Evolutionary conservation across 1,139 yeast species (phyloP).

Genomic region (Saccharomycopsis crataegensis): DNA sequence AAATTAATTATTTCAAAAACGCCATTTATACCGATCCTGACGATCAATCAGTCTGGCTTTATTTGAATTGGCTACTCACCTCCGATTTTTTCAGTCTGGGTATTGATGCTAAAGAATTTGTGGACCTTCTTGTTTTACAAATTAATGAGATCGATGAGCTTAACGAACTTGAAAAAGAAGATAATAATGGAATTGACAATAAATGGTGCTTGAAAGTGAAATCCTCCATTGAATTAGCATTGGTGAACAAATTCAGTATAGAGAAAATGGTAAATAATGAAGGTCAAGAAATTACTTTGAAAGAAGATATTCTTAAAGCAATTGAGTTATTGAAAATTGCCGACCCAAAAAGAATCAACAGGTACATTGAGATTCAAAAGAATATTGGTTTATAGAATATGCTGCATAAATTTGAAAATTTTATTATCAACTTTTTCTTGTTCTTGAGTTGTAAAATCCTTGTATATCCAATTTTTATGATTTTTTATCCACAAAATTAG

Average conservation of each 20-base stretch:
- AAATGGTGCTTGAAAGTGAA: slow-evolving; percentile 62
- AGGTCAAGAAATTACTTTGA: not conserved
- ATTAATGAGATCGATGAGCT: slow-evolving; percentile 43
- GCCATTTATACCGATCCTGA: slow-evolving; percentile 93
- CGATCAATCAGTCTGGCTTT: slow-evolving; percentile 90
- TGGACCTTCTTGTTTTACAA: slow-evolving; percentile 30
- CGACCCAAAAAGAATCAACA: slow-evolving; percentile 65
- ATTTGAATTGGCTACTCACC: slow-evolving; percentile 73
- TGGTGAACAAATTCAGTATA: slow-evolving; percentile 22
- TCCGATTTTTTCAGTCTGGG: slow-evolving; percentile 38
- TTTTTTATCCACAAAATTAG: no score
- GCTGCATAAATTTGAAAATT: not conserved
- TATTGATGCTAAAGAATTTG: slow-evolving; percentile 24
- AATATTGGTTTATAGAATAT: not conserved
- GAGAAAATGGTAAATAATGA: not conserved
- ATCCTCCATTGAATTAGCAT: slow-evolving; percentile 36
- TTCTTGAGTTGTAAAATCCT: no score
- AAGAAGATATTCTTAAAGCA: slow-evolving; percentile 24
- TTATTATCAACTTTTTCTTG: no score
- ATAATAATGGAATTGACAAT: slow-evolving; percentile 49
- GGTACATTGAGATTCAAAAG: slow-evolving; percentile 39
- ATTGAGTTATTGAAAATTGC: slow-evolving; percentile 40
- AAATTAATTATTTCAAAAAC: slow-evolving; percentile 62
- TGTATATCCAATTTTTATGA: no score
- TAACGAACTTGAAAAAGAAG: slow-evolving; percentile 53